Conservation (phyloP, 352 stramenopile genomes). For the Globisporangium parvum region DNA sequence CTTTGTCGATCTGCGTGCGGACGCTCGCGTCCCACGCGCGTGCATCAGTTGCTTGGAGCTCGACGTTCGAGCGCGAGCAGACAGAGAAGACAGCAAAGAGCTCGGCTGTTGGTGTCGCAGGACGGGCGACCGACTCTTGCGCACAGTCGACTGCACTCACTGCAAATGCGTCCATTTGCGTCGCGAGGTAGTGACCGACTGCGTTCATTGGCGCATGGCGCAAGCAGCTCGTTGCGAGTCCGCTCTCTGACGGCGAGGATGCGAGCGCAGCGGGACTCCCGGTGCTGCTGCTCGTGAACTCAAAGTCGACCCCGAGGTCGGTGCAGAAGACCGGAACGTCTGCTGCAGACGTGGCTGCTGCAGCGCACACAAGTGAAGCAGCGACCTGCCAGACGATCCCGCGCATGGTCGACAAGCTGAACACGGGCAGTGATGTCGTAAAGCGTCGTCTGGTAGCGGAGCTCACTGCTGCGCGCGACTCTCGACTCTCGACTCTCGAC, state of each 20-base stretch:
- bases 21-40: constrained; percentile 20
- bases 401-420: no score
- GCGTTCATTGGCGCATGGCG: constrained; percentile 29
- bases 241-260: background rate
- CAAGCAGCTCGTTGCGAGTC: constrained; percentile 22
- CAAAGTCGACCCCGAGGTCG: constrained; percentile 39
- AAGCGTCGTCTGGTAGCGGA: background rate
- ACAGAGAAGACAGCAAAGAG: constrained; percentile 29
- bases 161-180: constrained; percentile 25
- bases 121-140: constrained; percentile 18
- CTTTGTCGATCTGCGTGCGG: constrained; percentile 18
- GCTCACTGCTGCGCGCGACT: background rate
- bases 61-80: constrained; percentile 40
- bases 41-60: constrained; percentile 18
- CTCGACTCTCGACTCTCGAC: no score
- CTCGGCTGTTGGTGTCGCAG: constrained; percentile 18
- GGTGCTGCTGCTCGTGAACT: constrained; percentile 21
- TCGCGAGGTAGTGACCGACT: constrained; percentile 25
- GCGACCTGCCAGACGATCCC: background rate
- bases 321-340: constrained; percentile 29
- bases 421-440: no score
- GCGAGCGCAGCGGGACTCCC: constrained; percentile 12
- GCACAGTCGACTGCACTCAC: constrained; percentile 39
- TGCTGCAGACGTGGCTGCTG: constrained; percentile 2
- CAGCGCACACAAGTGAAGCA: background rate